phyloP scores from a whole-genome alignment of 805 yeast species.

The Candida lessepsii region DNA sequence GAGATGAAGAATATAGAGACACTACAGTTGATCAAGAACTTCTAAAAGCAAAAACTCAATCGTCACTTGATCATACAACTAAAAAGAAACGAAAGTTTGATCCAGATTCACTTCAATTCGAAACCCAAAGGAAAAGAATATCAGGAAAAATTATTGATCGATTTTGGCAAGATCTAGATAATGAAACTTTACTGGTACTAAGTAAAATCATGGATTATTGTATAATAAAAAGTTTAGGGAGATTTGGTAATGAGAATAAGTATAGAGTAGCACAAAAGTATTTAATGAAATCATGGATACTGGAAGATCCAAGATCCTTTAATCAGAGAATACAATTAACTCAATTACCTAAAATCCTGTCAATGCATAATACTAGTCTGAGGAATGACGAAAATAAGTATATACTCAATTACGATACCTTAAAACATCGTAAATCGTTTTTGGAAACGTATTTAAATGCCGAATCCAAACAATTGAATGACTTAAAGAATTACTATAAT shows the following conservation, averaged over 20 bases:
- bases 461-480: constrained; percentile 36
- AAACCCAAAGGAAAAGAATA: constrained; percentile 16
- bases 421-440: constrained; percentile 23
- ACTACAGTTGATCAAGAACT: no score
- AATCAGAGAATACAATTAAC: constrained; percentile 24
- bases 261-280: constrained; percentile 23
- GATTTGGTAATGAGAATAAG: constrained; percentile 17
- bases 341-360: constrained; percentile 23
- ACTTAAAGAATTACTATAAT: constrained; percentile 26
- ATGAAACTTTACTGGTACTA: constrained; percentile 16
- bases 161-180: constrained; percentile 30
- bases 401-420: constrained; percentile 26
- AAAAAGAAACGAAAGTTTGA: constrained; percentile 9
- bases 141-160: constrained; percentile 27
- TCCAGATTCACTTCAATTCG: constrained; percentile 13
- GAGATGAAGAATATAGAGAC: neutral
- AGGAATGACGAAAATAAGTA: constrained; percentile 16
- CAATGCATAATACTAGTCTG: constrained; percentile 17
- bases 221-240: constrained; percentile 25
- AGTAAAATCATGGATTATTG: constrained; percentile 26
- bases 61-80: neutral
- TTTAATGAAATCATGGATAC: constrained; percentile 26
- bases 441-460: constrained; percentile 41
- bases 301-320: constrained; percentile 21
- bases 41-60: neutral